These are phyloP conservation scores for Cryphonectria radicalis DNA, from an alignment of 2,329 filamentous ascomycete species.

Conservation along the genomic window DNA sequence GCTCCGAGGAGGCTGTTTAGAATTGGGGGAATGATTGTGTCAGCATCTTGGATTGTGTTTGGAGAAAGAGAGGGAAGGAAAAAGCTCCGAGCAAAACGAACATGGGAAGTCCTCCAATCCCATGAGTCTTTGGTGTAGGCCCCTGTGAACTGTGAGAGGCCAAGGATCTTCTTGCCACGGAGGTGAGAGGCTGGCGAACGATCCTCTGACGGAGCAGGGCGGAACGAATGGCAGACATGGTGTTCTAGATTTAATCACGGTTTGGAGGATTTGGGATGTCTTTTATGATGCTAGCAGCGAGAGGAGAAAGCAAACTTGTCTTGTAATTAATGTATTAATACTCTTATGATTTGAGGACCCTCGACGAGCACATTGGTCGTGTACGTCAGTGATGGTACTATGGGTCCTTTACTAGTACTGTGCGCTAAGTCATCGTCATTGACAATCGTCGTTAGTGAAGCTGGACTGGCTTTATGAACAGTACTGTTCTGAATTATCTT, in stretches of 20 bases:
- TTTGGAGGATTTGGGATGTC: neutral
- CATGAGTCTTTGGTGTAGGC: neutral
- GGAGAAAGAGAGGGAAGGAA: neutral
- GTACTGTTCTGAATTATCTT: neutral
- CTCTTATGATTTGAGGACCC: neutral
- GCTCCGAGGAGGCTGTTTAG: conserved; percentile 6
- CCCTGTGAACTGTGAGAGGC: neutral
- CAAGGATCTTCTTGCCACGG: conserved; percentile 8
- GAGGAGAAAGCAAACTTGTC: too few relatives aligned
- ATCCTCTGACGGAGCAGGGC: neutral
- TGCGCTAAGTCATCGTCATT: conserved; percentile 6
- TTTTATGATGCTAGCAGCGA: neutral
- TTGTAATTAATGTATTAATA: neutral
- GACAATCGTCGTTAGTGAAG: neutral
- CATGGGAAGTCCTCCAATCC: conserved; percentile 10
- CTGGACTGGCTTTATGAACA: neutral
- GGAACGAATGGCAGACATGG: conserved; percentile 15
- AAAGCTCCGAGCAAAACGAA: neutral
- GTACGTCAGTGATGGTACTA: conserved; percentile 6
- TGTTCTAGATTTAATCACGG: neutral
- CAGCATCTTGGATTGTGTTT: neutral
- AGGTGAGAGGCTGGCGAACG: conserved; percentile 3
- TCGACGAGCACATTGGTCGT: conserved; percentile 4
- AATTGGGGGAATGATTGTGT: neutral
- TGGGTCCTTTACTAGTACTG: neutral